These are phyloP conservation scores for Peronospora belbahrii DNA, from an alignment of 352 stramenopile genomes.

Conservation along the genomic window DNA sequence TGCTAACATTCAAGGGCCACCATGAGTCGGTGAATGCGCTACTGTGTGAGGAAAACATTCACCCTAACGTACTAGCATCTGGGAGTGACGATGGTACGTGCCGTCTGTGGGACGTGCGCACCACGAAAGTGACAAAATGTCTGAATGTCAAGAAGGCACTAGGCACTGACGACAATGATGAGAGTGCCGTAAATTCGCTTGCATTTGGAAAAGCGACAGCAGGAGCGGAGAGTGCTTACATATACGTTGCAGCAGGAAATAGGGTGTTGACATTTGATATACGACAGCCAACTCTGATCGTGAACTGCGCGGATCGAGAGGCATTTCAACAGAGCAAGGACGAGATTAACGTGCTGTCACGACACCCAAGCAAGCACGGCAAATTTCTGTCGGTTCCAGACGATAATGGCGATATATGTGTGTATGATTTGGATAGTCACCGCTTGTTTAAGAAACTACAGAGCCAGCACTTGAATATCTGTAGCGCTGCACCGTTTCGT, in stretches of 20 bases:
- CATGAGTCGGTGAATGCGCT: conserved; percentile 51
- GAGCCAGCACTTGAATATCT: conserved; percentile 64
- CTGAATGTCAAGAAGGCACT: conserved; percentile 58
- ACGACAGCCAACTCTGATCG: conserved; percentile 44
- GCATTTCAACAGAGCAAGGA: conserved; percentile 57
- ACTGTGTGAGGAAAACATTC: conserved; percentile 43
- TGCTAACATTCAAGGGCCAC: conserved; percentile 50
- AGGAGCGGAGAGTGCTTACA: conserved; percentile 24
- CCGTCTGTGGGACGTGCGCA: conserved; percentile 63
- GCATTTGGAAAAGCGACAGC: conserved; percentile 34
- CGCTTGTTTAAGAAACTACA: conserved; percentile 56
- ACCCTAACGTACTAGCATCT: conserved; percentile 48
- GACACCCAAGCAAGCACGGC: conserved; percentile 38
- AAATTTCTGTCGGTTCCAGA: conserved; percentile 59
- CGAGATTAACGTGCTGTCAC: conserved; percentile 57
- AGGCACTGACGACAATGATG: conserved; percentile 20
- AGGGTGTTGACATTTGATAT: conserved; percentile 69
- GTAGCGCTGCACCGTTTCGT: conserved; percentile 55
- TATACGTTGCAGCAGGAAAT: conserved; percentile 52
- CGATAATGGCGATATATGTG: conserved; percentile 57
- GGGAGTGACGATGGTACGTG: conserved; percentile 64
- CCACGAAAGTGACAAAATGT: conserved; percentile 43
- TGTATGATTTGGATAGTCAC: conserved; percentile 55
- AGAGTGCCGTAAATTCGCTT: conserved; percentile 58
- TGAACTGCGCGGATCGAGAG: conserved; percentile 44